These are phyloP conservation scores for Heritiera fomes DNA, from an alignment of 345 rosid genomes.

Conservation along the genomic window DNA sequence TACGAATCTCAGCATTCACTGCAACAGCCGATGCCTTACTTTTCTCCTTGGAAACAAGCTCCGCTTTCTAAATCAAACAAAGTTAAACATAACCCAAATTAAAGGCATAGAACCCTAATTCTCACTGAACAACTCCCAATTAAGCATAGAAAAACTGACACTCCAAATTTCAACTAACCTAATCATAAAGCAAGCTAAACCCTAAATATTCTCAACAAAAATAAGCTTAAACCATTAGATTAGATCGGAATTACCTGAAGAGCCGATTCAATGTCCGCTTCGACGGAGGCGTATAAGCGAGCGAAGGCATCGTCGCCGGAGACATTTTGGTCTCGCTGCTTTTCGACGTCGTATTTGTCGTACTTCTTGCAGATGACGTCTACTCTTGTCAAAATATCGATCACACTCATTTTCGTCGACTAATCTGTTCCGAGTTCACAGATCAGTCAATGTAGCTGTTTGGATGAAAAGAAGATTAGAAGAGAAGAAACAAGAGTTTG, in stretches of 20 bases:
- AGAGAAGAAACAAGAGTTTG: not conserved
- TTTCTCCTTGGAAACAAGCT: constrained; percentile 72
- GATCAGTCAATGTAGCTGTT: not conserved
- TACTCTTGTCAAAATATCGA: constrained; percentile 85
- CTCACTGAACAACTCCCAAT: not conserved
- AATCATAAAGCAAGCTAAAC: not conserved
- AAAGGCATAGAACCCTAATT: constrained; percentile 10
- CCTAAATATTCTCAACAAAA: not conserved
- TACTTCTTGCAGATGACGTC: constrained; percentile 92
- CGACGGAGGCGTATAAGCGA: constrained; percentile 66
- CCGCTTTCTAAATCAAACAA: constrained; percentile 64
- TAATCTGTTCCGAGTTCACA: not conserved
- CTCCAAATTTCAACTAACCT: not conserved
- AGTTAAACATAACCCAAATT: not conserved
- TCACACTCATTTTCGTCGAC: constrained; percentile 67
- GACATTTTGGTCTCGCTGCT: constrained; percentile 73
- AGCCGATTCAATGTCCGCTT: constrained; percentile 69
- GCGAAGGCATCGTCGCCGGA: constrained; percentile 92
- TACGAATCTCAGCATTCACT: constrained; percentile 88
- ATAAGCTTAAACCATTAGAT: not conserved
- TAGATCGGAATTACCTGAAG: constrained; percentile 47
- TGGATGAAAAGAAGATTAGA: not conserved
- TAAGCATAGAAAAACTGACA: not conserved
- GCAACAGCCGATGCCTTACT: constrained; percentile 85
- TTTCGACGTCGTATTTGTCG: constrained; percentile 87